Evolutionary conservation across 2,329 filamentous ascomycete genomes (phyloP), one percentile per base, ranked within the genome.

Genomic region (Stachybotrys chartarum): DNA sequence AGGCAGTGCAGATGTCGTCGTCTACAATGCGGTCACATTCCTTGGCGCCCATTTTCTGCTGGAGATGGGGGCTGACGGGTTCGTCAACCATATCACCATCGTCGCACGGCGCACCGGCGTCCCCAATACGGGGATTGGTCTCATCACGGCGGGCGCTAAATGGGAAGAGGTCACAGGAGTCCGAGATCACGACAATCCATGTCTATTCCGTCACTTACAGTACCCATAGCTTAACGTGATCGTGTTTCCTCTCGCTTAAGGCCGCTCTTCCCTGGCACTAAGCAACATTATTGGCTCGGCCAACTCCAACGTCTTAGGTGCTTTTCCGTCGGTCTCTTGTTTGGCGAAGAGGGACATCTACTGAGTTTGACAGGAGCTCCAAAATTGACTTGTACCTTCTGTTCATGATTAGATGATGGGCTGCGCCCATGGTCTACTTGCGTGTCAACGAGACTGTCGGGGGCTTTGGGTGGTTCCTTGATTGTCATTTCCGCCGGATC

Each of bases 291-390:
- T 81, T 57, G 79, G 79, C n/a, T 78, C 77, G 17, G 69, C 72
- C 42, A 78, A 82, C 50, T 81, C 79, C 52, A 82, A 82, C 54
- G 78, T 81, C 52, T 70, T 81, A 2, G 79, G 79, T 16, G 79
- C 12, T 82, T 82, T 60, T 78, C 78, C 1, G 67, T 82, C 1
- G 79, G 78, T 6, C 68, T 82, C 1, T 61, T 81, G 4, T 78
- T 73, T 59, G 67, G 71, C 55, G 63, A 65, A 7, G 52, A 60
- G 14, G 57, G 1, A 53, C 57, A 55, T 45, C 53, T 17, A 49
- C 58, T 30, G 51, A 60, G 1, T 81, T 80, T 56, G 79, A 81
- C 58, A 59, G 62, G n/a, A 79, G 75, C 56, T 70, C 77, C 1
- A 75, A 73, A 57, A 66, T 78, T 12, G 81, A 81, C 58, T 72